Evolutionary conservation across 169 alveolate species (phyloP).

Genomic region (Cryptosporidium viatorum): DNA sequence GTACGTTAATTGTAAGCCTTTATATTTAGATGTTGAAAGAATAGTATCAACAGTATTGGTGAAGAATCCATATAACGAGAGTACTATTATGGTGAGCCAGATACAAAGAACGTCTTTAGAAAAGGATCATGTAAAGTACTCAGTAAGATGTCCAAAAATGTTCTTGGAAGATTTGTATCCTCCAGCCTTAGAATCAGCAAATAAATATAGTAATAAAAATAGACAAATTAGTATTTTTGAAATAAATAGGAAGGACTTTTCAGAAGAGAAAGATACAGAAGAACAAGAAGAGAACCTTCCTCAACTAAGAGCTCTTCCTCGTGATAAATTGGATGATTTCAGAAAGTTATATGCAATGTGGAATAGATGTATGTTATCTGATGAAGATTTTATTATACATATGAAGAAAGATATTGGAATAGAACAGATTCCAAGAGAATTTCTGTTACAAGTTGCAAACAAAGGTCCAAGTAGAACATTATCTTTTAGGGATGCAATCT

Average conservation of each 20-base stretch:
- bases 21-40: constrained; percentile 70
- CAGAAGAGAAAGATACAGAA: neutral
- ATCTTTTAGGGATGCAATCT: constrained; percentile 59
- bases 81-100: constrained; percentile 45
- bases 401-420: constrained; percentile 66
- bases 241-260: neutral
- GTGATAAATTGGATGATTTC: constrained; percentile 53
- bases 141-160: constrained; percentile 61
- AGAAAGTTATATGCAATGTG: constrained; percentile 74
- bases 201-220: constrained; percentile 26
- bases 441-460: constrained; percentile 38
- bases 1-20: constrained; percentile 65
- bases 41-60: constrained; percentile 59
- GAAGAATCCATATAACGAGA: constrained; percentile 63
- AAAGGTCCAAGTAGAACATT: constrained; percentile 72
- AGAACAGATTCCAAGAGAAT: constrained; percentile 49
- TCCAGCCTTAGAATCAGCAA: constrained; percentile 66
- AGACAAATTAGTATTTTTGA: constrained; percentile 19
- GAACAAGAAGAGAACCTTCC: constrained; percentile 25
- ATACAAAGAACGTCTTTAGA: constrained; percentile 26
- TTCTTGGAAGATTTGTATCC: constrained; percentile 68
- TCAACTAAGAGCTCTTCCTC: constrained; percentile 42
- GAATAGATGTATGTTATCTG: constrained; percentile 69
- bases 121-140: constrained; percentile 62
- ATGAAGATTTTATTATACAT: constrained; percentile 50